phyloP scores from a whole-genome alignment of 495 filamentous ascomycete genomes.

The Xylaria nigripes region DNA sequence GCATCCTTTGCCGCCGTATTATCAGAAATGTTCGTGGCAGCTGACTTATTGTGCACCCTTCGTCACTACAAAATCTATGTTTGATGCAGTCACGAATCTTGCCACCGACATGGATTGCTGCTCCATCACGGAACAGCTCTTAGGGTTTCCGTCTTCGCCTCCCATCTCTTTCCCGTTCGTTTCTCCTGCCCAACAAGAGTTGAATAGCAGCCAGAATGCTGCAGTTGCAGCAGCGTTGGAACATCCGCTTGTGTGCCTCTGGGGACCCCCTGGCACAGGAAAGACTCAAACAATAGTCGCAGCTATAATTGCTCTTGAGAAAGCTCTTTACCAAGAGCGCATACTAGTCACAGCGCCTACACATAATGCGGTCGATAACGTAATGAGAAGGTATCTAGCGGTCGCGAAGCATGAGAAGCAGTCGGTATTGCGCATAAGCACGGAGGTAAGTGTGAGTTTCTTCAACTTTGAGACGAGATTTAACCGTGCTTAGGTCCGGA shows the following conservation, averaged over 20 bases:
- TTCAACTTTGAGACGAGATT: background rate
- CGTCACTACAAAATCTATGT: constrained; percentile 38
- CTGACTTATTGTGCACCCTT: constrained; percentile 39
- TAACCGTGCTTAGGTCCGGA: constrained; percentile 28
- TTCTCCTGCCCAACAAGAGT: constrained; percentile 5
- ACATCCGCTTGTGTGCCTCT: constrained; percentile 35
- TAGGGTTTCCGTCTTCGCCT: constrained; percentile 12
- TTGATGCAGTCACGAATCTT: constrained; percentile 36
- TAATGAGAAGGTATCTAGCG: constrained; percentile 37
- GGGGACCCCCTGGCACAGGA: constrained; percentile 48
- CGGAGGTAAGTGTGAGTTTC: constrained; percentile 30
- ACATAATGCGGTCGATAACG: constrained; percentile 47
- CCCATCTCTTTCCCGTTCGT: background rate
- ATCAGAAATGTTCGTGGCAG: constrained; percentile 38
- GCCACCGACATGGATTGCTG: constrained; percentile 18
- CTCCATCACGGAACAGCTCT: constrained; percentile 28
- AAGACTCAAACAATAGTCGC: constrained; percentile 45
- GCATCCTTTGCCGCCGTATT: constrained; percentile 34
- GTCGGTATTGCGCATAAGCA: constrained; percentile 35
- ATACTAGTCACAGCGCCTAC: constrained; percentile 44
- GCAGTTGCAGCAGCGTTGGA: constrained; percentile 33
- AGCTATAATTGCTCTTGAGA: constrained; percentile 34
- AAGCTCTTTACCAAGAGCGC: constrained; percentile 17
- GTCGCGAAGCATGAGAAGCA: constrained; percentile 7
- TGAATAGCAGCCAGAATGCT: constrained; percentile 40